Base-by-base conservation (phyloP, 805 yeast genomes). In the Wickerhamomyces sydowiorum region DNA sequence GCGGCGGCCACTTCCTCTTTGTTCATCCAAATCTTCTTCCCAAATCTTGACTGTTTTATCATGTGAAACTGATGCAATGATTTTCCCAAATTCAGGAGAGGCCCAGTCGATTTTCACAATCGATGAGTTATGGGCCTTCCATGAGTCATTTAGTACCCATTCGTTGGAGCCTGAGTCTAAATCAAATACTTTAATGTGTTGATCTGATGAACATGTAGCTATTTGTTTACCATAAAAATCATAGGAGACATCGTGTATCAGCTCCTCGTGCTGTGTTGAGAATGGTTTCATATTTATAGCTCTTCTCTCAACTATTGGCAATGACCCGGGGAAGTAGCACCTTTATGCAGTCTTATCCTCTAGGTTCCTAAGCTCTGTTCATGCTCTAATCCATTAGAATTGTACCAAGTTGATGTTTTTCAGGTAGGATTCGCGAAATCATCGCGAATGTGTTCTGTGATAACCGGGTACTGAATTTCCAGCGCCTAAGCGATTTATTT, bases 191-290 rank as follows among this genome's bases (percentile, higher is more conserved):
- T 88, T 87, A 47, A 93, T 76, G 56, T 87, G 95, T 55, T 90
- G 96, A 64, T 93, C 99, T 0, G 95, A 86, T 4, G 96, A 87
- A 45, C 95, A 90, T 0, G 97, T 91, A 2, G 98, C 99, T 43
- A 93, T 70, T 47, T 89, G 86, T 41, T 81, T 78, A 1, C 99
- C 98, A 58, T 91, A 91, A 64, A 84, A 91, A 62, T 93, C 96
- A 62, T 90, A 93, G 18, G 87, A 81, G 20, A 90, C 79, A 55
- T 90, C 96, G 52, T 90, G 95, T 36, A 91, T 80, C 42, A 91
- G 72, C 61, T 93, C 99, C 54, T 88, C 96, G 61, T 93, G 98
- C 28, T 95, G 95, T 0, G 96, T 85, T 14, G 82, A 72, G 53
- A 91, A 83, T 4, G 96, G 88, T 54, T 79, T 80, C 73, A 75